Percentiles rank a stretch among this genome's conserved stretches.
phyloP scores from a whole-genome alignment of 2,329 filamentous ascomycete genomes.

The Pseudopyricularia javanii region DNA sequence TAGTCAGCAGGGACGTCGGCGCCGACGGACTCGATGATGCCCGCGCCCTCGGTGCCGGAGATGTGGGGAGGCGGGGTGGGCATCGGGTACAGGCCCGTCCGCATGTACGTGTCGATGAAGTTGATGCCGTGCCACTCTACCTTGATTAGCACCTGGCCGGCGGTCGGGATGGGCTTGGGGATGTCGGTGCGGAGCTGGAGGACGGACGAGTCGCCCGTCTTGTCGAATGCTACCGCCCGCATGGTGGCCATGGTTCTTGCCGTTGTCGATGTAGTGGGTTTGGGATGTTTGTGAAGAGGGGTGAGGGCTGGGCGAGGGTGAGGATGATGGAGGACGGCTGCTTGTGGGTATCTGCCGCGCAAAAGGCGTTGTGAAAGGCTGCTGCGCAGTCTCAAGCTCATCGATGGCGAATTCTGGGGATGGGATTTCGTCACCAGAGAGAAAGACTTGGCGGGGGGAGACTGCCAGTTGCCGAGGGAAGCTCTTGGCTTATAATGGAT shows the following conservation, averaged over 20 bases:
- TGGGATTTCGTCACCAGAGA: no score
- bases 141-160: conserved; percentile 63
- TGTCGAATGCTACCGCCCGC: conserved; percentile 59
- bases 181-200: conserved; percentile 57
- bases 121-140: conserved; percentile 73
- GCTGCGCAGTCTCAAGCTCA: no score
- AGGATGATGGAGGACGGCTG: no score
- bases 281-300: not conserved
- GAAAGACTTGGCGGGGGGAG: no score
- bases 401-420: no score
- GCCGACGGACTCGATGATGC: conserved; percentile 8
- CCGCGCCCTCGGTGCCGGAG: conserved; percentile 9
- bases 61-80: conserved; percentile 5
- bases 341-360: no score
- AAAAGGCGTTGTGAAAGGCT: no score
- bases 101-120: conserved; percentile 63
- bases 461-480: no score
- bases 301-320: not conserved
- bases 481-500: no score
- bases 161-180: conserved; percentile 52
- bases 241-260: conserved; percentile 32
- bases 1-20: conserved; percentile 5
- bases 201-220: conserved; percentile 60
- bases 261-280: not conserved
- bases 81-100: conserved; percentile 6